Percentiles rank a stretch among this genome's conserved stretches.
phyloP scores from a whole-genome alignment of 2,329 filamentous ascomycete genomes.

The Curvularia verruculosa region DNA sequence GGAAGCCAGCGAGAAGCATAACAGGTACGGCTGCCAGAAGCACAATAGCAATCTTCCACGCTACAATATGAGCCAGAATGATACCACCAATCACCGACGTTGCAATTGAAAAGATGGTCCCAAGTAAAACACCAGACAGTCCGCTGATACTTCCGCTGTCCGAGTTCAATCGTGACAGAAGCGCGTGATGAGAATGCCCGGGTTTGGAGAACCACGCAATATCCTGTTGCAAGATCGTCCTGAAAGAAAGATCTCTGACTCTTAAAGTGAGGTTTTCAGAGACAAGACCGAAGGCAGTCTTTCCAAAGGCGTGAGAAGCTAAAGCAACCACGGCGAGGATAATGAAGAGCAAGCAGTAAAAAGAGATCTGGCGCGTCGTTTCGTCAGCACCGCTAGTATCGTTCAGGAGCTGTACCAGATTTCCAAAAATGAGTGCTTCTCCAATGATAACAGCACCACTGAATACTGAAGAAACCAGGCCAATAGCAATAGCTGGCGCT shows the following conservation, averaged over 20 bases:
- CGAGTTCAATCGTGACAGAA: slow-evolving; percentile 56
- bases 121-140: slow-evolving; percentile 57
- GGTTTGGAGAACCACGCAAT: slow-evolving; percentile 58
- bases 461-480: slow-evolving; percentile 53
- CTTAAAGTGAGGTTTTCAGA: slow-evolving; percentile 55
- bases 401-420: slow-evolving; percentile 40
- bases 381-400: slow-evolving; percentile 26
- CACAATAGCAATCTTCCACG: slow-evolving; percentile 60
- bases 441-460: slow-evolving; percentile 63
- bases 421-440: slow-evolving; percentile 49
- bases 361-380: slow-evolving; percentile 42
- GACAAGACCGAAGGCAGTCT: slow-evolving; percentile 57
- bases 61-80: slow-evolving; percentile 55
- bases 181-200: slow-evolving; percentile 51
- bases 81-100: slow-evolving; percentile 57
- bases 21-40: slow-evolving; percentile 57
- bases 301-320: slow-evolving; percentile 51
- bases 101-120: slow-evolving; percentile 57
- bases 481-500: slow-evolving; percentile 48
- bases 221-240: slow-evolving; percentile 62
- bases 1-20: slow-evolving; percentile 55
- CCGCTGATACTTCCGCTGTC: slow-evolving; percentile 57
- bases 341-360: slow-evolving; percentile 60
- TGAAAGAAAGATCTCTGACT: slow-evolving; percentile 55
- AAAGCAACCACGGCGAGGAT: slow-evolving; percentile 59